Evolutionary conservation across 2,329 filamentous ascomycete species (phyloP), one percentile per base, ranked within the genome.

Genomic region (Didymella glomerata): DNA sequence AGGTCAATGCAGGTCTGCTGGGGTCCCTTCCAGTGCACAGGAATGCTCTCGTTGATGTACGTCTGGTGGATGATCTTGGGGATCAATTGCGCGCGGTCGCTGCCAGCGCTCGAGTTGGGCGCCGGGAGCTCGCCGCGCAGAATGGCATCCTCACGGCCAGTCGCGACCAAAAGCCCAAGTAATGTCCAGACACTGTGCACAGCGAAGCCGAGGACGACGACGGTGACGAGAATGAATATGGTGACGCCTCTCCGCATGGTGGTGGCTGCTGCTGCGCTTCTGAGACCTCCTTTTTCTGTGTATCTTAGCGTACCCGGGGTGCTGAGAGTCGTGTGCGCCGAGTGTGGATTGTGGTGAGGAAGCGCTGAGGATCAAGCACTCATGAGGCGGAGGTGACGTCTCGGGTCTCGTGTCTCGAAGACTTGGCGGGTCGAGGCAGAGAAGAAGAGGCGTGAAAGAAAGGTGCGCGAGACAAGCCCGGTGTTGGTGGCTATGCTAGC

Each of bases 11-110:
- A 92, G 67, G 83, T 88, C 76, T 86, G 79, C 66, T 90, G 88
- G 30, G 88, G 83, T 10, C 82, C 82, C 57, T 81, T 77, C 90
- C 90, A 92, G 52, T 87, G 84, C 45, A 79, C 80, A 0, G 90
- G 90, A 38, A 92, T 87, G 42, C 83, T 86, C 55, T 88, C 85
- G 72, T 90, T 91, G 69, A 86, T 86, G 77, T 91, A 91, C 10
- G 89, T 91, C 75, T 92, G 89, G 79, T 92, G 89, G 56, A 92
- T 90, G 71, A 92, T 91, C 77, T 90, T 90, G 47, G 89, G 89
- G 48, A 92, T 90, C 64, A 90, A 74, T 66, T 87, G 86, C 10
- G 84, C 82, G 46, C 80, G 79, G 47, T 82, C 80, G 61, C 84
- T 83, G 65, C 85, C 84, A 64, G 85, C 69, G 61, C 83, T 85